Percentiles rank a stretch among this genome's conserved stretches.
These are phyloP conservation scores for Fusarium pininemorale DNA, from an alignment of 2,329 filamentous ascomycete genomes.

Conservation along the genomic window DNA sequence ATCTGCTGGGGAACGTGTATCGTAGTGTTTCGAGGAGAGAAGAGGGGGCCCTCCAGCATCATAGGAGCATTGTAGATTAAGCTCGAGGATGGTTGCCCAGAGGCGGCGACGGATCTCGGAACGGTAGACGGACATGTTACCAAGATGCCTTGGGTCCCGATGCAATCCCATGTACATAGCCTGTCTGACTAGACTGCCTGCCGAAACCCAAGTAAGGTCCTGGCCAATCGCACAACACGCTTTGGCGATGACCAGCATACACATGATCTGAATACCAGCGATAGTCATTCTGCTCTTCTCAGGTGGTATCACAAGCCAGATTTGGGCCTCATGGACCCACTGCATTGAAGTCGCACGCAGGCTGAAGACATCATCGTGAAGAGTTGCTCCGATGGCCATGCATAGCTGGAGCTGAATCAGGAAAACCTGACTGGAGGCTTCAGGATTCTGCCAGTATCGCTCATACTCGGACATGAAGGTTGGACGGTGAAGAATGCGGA, in stretches of 20 bases:
- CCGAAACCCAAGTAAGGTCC: constrained; percentile 62
- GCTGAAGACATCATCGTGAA: constrained; percentile 57
- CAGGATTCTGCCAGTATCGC: constrained; percentile 56
- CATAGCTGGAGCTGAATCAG: constrained; percentile 63
- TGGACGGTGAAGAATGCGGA: constrained; percentile 66
- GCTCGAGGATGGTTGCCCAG: constrained; percentile 65
- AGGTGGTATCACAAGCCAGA: constrained; percentile 58
- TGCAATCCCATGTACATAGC: constrained; percentile 69
- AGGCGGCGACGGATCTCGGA: constrained; percentile 65
- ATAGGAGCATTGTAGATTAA: constrained; percentile 61
- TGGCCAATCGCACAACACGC: constrained; percentile 57
- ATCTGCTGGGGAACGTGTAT: constrained; percentile 60
- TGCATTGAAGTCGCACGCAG: constrained; percentile 54
- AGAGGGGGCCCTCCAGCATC: constrained; percentile 62
- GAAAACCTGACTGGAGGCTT: constrained; percentile 54
- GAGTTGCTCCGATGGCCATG: constrained; percentile 60
- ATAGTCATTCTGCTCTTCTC: constrained; percentile 62
- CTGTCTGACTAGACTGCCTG: constrained; percentile 60
- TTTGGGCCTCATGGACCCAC: constrained; percentile 63
- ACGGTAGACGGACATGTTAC: constrained; percentile 56
- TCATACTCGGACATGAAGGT: constrained; percentile 65
- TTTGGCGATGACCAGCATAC: constrained; percentile 61
- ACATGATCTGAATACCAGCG: constrained; percentile 60
- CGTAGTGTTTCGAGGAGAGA: constrained; percentile 57
- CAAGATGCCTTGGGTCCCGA: constrained; percentile 62